Conservation (phyloP, 2,329 filamentous ascomycete species). For the Tolypocladium nubicola region DNA sequence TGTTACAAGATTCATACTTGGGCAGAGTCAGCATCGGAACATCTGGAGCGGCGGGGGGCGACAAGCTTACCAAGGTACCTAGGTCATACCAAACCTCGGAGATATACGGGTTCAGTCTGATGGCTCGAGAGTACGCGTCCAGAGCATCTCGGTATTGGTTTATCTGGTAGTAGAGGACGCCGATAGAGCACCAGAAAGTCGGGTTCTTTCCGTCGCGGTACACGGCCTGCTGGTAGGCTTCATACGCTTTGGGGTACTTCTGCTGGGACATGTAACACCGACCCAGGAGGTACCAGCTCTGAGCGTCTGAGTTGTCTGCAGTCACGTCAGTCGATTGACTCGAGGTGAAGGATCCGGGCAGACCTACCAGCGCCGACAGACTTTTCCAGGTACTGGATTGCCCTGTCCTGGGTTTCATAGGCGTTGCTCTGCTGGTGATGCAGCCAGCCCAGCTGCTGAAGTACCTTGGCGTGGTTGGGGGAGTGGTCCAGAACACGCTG, state of each 20-base stretch:
- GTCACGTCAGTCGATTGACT: slow-evolving; percentile 13
- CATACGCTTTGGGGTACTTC: slow-evolving; percentile 97
- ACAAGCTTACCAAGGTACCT: slow-evolving; percentile 70
- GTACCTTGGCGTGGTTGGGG: slow-evolving; percentile 92
- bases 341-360: too few relatives aligned
- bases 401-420: slow-evolving; percentile 87
- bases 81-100: slow-evolving; percentile 99
- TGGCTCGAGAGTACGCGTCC: slow-evolving; percentile 94
- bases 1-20: slow-evolving; percentile 97
- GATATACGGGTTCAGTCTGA: slow-evolving; percentile 93
- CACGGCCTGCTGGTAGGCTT: slow-evolving; percentile 96
- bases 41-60: neutral
- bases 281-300: slow-evolving; percentile 97
- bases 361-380: slow-evolving; percentile 82
- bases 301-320: slow-evolving; percentile 82
- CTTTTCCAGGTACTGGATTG: slow-evolving; percentile 95
- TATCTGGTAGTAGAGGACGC: slow-evolving; percentile 98
- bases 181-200: slow-evolving; percentile 99
- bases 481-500: slow-evolving; percentile 87
- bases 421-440: slow-evolving; percentile 92
- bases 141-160: slow-evolving; percentile 98
- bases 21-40: slow-evolving; percentile 16
- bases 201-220: slow-evolving; percentile 96
- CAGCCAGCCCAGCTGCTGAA: slow-evolving; percentile 95
- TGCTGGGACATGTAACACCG: slow-evolving; percentile 99